These are phyloP conservation scores for Candida ulmi DNA, from an alignment of 805 yeast genomes.

Conservation along the genomic window DNA sequence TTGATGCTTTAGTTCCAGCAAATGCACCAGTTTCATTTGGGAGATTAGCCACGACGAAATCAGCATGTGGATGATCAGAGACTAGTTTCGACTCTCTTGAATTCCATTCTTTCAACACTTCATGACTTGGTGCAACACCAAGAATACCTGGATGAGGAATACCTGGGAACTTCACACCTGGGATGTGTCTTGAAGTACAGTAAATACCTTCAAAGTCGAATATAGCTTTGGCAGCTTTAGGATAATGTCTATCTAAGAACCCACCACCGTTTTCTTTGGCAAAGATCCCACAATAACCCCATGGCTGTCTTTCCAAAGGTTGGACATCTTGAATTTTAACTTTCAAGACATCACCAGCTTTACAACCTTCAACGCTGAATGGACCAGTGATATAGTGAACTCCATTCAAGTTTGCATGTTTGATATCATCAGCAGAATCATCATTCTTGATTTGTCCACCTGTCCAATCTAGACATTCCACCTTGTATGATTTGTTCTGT, in stretches of 20 bases:
- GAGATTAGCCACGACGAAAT: conserved; percentile 33
- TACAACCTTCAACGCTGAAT: conserved; percentile 36
- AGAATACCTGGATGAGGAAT: conserved; percentile 46
- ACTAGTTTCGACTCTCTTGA: conserved; percentile 34
- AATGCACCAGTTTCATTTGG: conserved; percentile 33
- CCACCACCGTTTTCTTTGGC: conserved; percentile 47
- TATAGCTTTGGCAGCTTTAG: conserved; percentile 46
- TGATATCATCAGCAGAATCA: conserved; percentile 44
- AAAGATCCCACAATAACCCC: conserved; percentile 49
- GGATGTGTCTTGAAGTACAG: conserved; percentile 44
- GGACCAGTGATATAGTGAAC: conserved; percentile 49
- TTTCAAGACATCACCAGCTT: conserved; percentile 43
- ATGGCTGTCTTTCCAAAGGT: conserved; percentile 45
- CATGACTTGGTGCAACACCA: conserved; percentile 45
- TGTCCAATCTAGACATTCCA: conserved; percentile 51
- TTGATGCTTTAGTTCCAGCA: conserved; percentile 33
- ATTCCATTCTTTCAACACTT: conserved; percentile 39
- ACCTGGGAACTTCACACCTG: conserved; percentile 45
- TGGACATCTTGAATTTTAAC: conserved; percentile 48
- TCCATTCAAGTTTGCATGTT: conserved; percentile 36
- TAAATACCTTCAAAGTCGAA: conserved; percentile 48
- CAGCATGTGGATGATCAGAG: conserved; percentile 11
- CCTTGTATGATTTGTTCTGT: conserved; percentile 39
- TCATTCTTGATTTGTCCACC: conserved; percentile 44
- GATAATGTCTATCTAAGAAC: conserved; percentile 41